Conservation (phyloP, 2,329 filamentous ascomycete genomes). For the Alternaria triticimaculans region DNA sequence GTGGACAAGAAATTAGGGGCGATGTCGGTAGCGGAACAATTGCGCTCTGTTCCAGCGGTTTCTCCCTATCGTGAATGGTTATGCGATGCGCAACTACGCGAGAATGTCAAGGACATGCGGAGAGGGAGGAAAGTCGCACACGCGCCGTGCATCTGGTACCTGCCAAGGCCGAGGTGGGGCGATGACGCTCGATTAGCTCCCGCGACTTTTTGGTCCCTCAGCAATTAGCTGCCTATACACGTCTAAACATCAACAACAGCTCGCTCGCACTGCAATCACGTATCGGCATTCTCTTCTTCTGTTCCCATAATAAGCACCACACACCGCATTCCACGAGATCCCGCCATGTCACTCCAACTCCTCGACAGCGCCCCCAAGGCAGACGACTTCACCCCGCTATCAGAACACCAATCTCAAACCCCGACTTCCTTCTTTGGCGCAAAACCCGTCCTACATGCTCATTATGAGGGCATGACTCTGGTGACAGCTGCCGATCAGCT, state of each 20-base stretch:
- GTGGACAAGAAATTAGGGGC: neutral
- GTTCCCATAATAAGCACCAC: neutral
- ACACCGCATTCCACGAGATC: neutral
- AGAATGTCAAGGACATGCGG: neutral
- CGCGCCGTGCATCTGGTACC: slow-evolving; percentile 7
- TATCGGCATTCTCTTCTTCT: neutral
- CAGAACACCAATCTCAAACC: slow-evolving; percentile 74
- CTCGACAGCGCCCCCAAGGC: slow-evolving; percentile 64
- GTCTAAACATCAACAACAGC: neutral
- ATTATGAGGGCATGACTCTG: slow-evolving; percentile 63
- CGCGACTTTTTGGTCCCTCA: slow-evolving; percentile 26
- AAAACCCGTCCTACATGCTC: slow-evolving; percentile 74
- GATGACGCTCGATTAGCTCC: slow-evolving; percentile 24
- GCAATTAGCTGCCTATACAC: slow-evolving; percentile 3
- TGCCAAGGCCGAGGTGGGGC: slow-evolving; percentile 17
- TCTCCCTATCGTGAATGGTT: neutral
- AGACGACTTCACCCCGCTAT: slow-evolving; percentile 68
- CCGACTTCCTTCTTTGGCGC: slow-evolving; percentile 74
- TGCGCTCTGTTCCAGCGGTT: neutral
- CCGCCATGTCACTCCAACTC: slow-evolving; percentile 52
- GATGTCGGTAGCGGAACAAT: neutral
- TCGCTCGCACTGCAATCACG: neutral
- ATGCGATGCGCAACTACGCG: neutral
- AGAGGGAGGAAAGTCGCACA: neutral
- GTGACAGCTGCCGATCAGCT: slow-evolving; percentile 64